Evolutionary conservation across 108 stramenopile species (phyloP), one percentile per base, ranked within the genome.

Genomic region (Seminavis robusta): DNA sequence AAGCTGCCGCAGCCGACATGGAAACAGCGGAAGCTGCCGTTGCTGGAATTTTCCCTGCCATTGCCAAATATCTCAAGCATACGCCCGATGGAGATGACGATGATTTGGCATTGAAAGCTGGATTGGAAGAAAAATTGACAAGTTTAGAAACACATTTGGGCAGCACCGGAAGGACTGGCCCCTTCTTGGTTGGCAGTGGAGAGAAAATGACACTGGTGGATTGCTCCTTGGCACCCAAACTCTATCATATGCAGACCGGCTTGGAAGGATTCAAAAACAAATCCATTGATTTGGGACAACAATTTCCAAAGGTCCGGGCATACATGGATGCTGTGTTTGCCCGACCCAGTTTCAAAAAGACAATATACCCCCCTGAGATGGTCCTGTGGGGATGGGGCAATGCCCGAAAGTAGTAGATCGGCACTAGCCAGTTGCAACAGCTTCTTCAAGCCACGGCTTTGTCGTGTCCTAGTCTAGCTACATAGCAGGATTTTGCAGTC

Each of bases 371-470:
- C 7, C 55, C 68, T 20, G 86, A 92, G 38, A 81, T 77, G 0
- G 71, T 92, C 37, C 45, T 84, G 24, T 92, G 87, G 87, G 91
- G 91, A 10, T 92, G 91, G 91, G 15, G 39, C 6, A 77, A 77
- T 61, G 76, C 81, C 7, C 36, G 80, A 36, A 36, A 61, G 20
- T 70, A 64, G n/a, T n/a, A n/a, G n/a, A n/a, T n/a, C n/a, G n/a
- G n/a, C n/a, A n/a, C n/a, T n/a, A n/a, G n/a, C n/a, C n/a, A n/a
- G n/a, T n/a, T n/a, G n/a, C n/a, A n/a, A n/a, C n/a, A n/a, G n/a
- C n/a, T n/a, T n/a, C n/a, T n/a, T n/a, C n/a, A n/a, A n/a, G n/a
- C n/a, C n/a, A n/a, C n/a, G n/a, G n/a, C n/a, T n/a, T n/a, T n/a
- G n/a, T n/a, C n/a, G n/a, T n/a, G n/a, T n/a, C n/a, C n/a, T n/a